Evolutionary conservation across 2,329 filamentous ascomycete genomes (phyloP).

Genomic region (Rhynchosporium agropyri): DNA sequence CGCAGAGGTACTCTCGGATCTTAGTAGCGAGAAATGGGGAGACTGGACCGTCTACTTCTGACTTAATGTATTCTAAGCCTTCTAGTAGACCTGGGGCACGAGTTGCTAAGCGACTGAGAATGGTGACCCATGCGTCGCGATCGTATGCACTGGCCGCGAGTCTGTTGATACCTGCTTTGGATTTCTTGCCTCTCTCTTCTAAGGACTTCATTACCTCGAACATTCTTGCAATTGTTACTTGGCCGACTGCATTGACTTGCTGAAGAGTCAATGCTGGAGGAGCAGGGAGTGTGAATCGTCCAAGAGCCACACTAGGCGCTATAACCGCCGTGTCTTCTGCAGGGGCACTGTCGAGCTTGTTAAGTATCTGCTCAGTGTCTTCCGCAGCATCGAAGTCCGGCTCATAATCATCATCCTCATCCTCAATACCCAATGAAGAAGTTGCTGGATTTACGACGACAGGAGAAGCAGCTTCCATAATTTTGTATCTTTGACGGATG

Average conservation of each 20-base stretch:
- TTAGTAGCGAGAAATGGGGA: constrained; percentile 60
- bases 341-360: constrained; percentile 74
- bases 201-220: constrained; percentile 76
- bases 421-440: constrained; percentile 64
- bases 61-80: constrained; percentile 54
- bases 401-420: constrained; percentile 92
- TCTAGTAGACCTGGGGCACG: constrained; percentile 74
- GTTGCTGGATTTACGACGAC: constrained; percentile 57
- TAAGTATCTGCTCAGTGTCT: constrained; percentile 74
- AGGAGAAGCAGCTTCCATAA: constrained; percentile 40
- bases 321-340: constrained; percentile 54
- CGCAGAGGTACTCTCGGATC: constrained; percentile 80
- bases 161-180: constrained; percentile 76
- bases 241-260: constrained; percentile 72
- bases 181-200: constrained; percentile 67
- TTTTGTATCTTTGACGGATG: constrained; percentile 51
- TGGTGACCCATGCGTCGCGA: constrained; percentile 86
- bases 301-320: constrained; percentile 55
- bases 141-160: constrained; percentile 84
- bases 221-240: constrained; percentile 73
- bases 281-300: constrained; percentile 76
- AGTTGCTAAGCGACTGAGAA: constrained; percentile 83
- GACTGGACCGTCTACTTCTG: constrained; percentile 51
- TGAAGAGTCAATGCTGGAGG: constrained; percentile 74
- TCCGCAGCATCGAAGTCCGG: constrained; percentile 77